Conservation (phyloP, 192 early-diverging fungal genomes). For the Backusella liffmaniae region DNA sequence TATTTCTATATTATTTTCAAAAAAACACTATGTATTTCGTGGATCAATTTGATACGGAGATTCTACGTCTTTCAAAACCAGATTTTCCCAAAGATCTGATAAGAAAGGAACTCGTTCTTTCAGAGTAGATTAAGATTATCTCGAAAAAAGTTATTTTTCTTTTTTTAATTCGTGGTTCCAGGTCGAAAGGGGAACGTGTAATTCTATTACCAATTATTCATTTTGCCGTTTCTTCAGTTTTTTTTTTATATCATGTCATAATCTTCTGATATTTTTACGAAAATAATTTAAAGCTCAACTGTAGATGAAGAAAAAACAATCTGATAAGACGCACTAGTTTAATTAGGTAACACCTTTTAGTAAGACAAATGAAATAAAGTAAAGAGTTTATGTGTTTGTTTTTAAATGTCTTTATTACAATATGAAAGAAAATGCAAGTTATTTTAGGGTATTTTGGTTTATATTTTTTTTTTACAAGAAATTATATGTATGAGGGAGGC, state of each 20-base stretch:
- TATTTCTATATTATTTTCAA: neutral
- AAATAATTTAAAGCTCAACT: neutral
- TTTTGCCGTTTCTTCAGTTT: neutral
- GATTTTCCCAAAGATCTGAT: neutral
- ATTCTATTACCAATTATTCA: neutral
- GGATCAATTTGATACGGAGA: neutral
- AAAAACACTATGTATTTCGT: neutral
- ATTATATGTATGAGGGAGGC: neutral
- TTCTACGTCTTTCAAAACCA: neutral
- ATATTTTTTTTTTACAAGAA: slow-evolving; percentile 4
- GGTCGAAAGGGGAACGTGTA: neutral
- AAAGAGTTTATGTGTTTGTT: neutral
- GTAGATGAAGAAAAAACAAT: neutral
- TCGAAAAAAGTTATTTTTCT: neutral
- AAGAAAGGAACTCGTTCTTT: neutral
- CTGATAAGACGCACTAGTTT: neutral
- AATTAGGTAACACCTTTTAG: neutral
- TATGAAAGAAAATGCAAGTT: slow-evolving; percentile 1
- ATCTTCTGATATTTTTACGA: neutral
- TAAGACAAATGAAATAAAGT: neutral
- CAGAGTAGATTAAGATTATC: neutral
- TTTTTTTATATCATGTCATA: neutral
- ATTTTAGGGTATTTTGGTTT: neutral
- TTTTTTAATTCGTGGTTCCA: neutral
- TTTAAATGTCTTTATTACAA: slow-evolving; percentile 2